Evolutionary conservation across 805 yeast species (phyloP).

Genomic region (Kuraishia molischiana): DNA sequence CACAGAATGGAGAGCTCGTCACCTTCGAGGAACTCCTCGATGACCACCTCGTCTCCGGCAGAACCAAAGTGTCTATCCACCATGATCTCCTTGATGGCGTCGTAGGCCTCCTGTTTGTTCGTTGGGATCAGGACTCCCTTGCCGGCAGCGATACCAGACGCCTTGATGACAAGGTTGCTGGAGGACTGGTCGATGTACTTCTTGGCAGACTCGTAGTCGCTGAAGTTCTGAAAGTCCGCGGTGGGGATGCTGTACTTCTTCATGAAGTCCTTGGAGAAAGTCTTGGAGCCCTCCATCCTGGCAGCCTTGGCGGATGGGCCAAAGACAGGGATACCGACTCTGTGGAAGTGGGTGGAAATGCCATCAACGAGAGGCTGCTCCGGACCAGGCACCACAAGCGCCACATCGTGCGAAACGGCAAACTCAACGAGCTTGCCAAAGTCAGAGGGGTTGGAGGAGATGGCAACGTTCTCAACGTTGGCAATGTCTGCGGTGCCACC

Average conservation of each 20-base stretch:
- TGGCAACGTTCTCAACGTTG: slow-evolving; percentile 62
- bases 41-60: slow-evolving; percentile 93
- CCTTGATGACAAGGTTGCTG: slow-evolving; percentile 84
- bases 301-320: slow-evolving; percentile 95
- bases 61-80: slow-evolving; percentile 78
- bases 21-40: slow-evolving; percentile 94
- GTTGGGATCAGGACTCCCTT: slow-evolving; percentile 95
- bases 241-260: slow-evolving; percentile 88
- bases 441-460: slow-evolving; percentile 55
- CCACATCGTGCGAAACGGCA: slow-evolving; percentile 57
- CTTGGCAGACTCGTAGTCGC: slow-evolving; percentile 65
- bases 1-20: slow-evolving; percentile 93
- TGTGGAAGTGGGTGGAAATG: slow-evolving; percentile 57
- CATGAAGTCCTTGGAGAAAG: slow-evolving; percentile 92
- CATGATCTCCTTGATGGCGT: slow-evolving; percentile 83
- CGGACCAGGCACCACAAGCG: slow-evolving; percentile 93
- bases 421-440: slow-evolving; percentile 64
- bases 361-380: slow-evolving; percentile 98
- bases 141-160: slow-evolving; percentile 98
- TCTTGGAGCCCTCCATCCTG: slow-evolving; percentile 91
- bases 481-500: slow-evolving; percentile 69
- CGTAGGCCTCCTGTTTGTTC: slow-evolving; percentile 72
- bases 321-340: slow-evolving; percentile 89
- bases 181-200: slow-evolving; percentile 54
- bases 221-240: slow-evolving; percentile 81